Evolutionary conservation across 169 alveolate genomes (phyloP).

Genomic region (Plasmodium blacklocki): DNA sequence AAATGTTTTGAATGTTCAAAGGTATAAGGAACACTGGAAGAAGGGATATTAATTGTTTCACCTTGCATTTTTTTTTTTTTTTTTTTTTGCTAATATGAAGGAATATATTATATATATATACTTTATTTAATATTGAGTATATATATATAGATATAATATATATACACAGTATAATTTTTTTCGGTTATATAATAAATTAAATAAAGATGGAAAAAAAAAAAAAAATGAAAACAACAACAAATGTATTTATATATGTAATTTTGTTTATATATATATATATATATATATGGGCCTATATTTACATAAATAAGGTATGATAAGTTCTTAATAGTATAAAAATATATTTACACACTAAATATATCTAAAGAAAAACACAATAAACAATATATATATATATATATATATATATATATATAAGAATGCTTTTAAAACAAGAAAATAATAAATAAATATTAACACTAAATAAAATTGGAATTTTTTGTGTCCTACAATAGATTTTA

Average conservation of each 20-base stretch:
- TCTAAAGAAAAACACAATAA: conserved; percentile 8
- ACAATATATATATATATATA: not conserved
- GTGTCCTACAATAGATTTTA: conserved; percentile 36
- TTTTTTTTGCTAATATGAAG: conserved; percentile 8
- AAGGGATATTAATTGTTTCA: conserved; percentile 5
- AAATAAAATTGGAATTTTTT: conserved; percentile 5
- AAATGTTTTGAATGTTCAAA: conserved; percentile 68
- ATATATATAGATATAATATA: conserved; percentile 5
- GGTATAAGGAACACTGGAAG: conserved; percentile 36
- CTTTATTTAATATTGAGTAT: not conserved
- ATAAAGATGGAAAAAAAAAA: not conserved
- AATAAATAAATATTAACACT: conserved; percentile 1
- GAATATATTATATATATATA: not conserved
- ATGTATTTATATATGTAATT: not conserved
- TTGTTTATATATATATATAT: conserved; percentile 3
- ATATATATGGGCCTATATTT: not conserved
- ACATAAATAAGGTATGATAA: not conserved
- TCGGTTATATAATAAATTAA: too few species aligned
- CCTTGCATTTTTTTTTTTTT: conserved; percentile 39
- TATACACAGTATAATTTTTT: not conserved
- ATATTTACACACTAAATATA: not conserved
- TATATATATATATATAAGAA: conserved; percentile 10
- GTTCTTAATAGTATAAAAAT: conserved; percentile 3
- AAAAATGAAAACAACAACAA: conserved; percentile 1
- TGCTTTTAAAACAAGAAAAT: conserved; percentile 40